These are phyloP conservation scores for Orbilia oligospora DNA, from an alignment of 2,329 filamentous ascomycete genomes.

Conservation along the genomic window DNA sequence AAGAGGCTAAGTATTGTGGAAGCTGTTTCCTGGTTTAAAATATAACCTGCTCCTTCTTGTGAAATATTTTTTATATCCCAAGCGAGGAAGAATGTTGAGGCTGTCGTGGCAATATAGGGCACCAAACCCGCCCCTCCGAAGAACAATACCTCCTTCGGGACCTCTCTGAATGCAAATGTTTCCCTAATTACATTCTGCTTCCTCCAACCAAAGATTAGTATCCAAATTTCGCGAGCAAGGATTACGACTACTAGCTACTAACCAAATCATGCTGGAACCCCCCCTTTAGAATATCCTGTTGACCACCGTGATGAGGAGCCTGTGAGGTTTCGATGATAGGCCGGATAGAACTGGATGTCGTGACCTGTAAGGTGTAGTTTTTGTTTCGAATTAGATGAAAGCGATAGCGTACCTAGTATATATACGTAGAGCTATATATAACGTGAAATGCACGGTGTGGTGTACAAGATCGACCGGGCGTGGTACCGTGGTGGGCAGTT, in stretches of 20 bases:
- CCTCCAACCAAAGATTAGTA: neutral
- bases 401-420: no score
- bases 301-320: neutral
- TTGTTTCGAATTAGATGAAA: neutral
- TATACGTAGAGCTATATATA: no score
- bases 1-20: conserved; percentile 79
- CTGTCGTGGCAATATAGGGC: conserved; percentile 86
- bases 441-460: no score
- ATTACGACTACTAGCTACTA: conserved; percentile 66
- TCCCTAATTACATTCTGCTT: conserved; percentile 76
- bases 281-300: conserved; percentile 67
- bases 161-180: conserved; percentile 76
- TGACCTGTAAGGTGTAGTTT: conserved; percentile 36
- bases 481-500: no score
- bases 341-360: conserved; percentile 59
- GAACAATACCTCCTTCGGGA: conserved; percentile 77
- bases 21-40: conserved; percentile 80
- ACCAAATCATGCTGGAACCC: conserved; percentile 74
- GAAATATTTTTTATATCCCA: conserved; percentile 83
- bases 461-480: no score
- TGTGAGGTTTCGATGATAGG: conserved; percentile 56
- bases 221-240: conserved; percentile 28
- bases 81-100: conserved; percentile 84
- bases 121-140: conserved; percentile 83
- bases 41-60: conserved; percentile 73